Percentiles rank a stretch among this genome's conserved stretches.
phyloP scores from a whole-genome alignment of 148 eudicot species.

The Camellia sinensis region DNA sequence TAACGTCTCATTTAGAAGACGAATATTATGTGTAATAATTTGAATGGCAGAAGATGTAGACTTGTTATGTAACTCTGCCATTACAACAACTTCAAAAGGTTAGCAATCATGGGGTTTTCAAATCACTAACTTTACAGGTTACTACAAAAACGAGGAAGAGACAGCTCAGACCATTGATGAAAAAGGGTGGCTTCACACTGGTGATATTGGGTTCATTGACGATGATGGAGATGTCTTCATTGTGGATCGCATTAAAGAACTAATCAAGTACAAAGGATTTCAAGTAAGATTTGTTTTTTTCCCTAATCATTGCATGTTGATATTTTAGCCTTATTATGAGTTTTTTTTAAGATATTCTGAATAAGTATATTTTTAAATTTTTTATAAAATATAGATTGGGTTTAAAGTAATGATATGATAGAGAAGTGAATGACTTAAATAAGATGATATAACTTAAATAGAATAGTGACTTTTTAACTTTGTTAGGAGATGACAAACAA shows the following conservation, averaged over 20 bases:
- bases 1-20: too few relatives aligned
- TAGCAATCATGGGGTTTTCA: background rate
- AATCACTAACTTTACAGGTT: slow-evolving; percentile 39
- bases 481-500: too few relatives aligned
- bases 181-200: slow-evolving; percentile 94
- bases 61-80: background rate
- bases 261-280: slow-evolving; percentile 93
- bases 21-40: too few relatives aligned
- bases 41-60: background rate
- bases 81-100: background rate
- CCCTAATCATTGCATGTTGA: background rate
- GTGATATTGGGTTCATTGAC: slow-evolving; percentile 89
- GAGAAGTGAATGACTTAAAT: too few relatives aligned
- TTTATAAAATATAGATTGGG: too few relatives aligned
- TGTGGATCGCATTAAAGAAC: slow-evolving; percentile 89
- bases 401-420: too few relatives aligned
- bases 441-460: too few relatives aligned
- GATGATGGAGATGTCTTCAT: slow-evolving; percentile 90
- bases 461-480: too few relatives aligned
- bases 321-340: too few relatives aligned
- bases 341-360: too few relatives aligned
- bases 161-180: slow-evolving; percentile 69
- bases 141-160: slow-evolving; percentile 75
- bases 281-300: slow-evolving; percentile 47
- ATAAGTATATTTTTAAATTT: too few relatives aligned